phyloP scores from a whole-genome alignment of 2,329 filamentous ascomycete genomes.

The Xylariaceae sp. region DNA sequence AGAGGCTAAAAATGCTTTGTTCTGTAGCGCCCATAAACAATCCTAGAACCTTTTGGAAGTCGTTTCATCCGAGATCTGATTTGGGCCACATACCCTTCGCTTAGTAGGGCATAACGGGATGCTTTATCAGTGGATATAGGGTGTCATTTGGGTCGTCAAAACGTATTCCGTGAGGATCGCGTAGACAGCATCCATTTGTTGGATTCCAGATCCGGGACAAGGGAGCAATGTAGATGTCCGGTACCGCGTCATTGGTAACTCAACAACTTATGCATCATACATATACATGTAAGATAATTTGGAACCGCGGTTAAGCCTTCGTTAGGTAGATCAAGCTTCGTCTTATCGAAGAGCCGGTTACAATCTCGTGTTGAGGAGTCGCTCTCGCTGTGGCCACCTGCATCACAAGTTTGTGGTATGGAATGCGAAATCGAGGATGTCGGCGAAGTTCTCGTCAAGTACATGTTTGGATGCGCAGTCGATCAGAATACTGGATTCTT shows the following conservation, averaged over 20 bases:
- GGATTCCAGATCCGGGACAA: slow-evolving; percentile 1
- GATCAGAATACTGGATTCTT: no score
- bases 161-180: slow-evolving; percentile 10
- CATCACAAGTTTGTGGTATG: no score
- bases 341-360: slow-evolving; percentile 3
- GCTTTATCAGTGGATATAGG: neutral
- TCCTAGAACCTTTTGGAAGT: neutral
- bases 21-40: neutral
- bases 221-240: neutral
- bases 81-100: neutral
- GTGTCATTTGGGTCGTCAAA: slow-evolving; percentile 13
- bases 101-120: neutral
- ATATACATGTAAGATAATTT: no score
- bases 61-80: neutral
- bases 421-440: no score
- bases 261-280: neutral
- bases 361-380: no score
- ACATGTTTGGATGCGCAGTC: no score
- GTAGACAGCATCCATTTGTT: slow-evolving; percentile 2
- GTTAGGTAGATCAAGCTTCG: slow-evolving; percentile 7
- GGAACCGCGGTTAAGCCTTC: neutral
- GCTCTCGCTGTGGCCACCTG: no score
- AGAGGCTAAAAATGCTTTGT: neutral
- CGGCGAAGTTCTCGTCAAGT: no score
- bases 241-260: slow-evolving; percentile 8